Base-by-base conservation (phyloP, 225 moss, liverwort and hornwort genomes). In the Ulota crispa region DNA sequence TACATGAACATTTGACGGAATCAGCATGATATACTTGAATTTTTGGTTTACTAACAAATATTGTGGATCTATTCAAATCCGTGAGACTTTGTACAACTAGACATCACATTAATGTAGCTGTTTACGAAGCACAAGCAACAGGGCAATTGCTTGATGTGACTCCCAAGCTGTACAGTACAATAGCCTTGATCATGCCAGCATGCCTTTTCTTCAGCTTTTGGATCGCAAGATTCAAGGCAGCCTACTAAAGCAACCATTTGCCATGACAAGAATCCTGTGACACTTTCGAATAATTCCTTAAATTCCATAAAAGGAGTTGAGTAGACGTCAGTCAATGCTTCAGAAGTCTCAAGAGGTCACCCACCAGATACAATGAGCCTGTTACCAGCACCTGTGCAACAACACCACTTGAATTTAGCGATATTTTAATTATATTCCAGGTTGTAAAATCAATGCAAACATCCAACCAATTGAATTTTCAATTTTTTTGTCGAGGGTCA, bases 291-390 rank as follows among this genome's bases (percentile, higher is more conserved):
- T 50, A 41, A 78, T 50, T 45, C 20, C 30, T 34, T 57, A 15
- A 43, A 81, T 11, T 68, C 43, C 36, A 43, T 45, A 16, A 62
- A 62, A 42, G 73, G 24, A 73, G 54, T 6, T 57, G 28, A 28
- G 88, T 27, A 93, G 83, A 69, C 90, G 90, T 89, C 68, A 89
- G 90, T 89, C 72, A 91, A 73, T 86, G 97, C 87, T 94, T 95
- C 54, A 95, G 88, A 66, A 93, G 90, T 89, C 82, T 97, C 81
- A 97, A 82, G 80, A 97, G 85, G 52, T 97, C 95, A 69, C 93
- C 97, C 24, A 97, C 95, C 70, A 97, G 86, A 81, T 97, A 97
- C 62, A 97, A 83, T 7, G 97, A 97, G 71, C 97, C 97, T 32
- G 97, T 94, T 71, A 97, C 97, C 62, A 97, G 94, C 52, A 97